phyloP scores from a whole-genome alignment of 768 basidiomycete genomes.

The Boletales sp. region DNA sequence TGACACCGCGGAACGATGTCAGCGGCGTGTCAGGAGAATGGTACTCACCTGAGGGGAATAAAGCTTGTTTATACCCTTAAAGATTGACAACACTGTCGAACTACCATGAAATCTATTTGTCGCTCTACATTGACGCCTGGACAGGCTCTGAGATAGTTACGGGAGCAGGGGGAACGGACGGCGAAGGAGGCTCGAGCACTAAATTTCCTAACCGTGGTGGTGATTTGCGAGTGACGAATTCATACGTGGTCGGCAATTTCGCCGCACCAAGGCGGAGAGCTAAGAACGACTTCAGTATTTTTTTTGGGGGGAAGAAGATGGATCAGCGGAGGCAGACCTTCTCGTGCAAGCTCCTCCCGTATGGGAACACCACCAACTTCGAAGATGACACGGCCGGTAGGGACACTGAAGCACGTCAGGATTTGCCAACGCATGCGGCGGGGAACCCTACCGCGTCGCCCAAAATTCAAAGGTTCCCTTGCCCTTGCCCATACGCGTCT shows the following conservation, averaged over 20 bases:
- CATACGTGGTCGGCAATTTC: constrained; percentile 84
- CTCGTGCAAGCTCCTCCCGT: constrained; percentile 88
- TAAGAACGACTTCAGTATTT: constrained; percentile 29
- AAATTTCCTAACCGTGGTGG: constrained; percentile 74
- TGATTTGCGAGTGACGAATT: constrained; percentile 70
- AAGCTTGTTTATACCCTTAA: background rate
- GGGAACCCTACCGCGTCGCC: constrained; percentile 73
- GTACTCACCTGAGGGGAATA: too few species aligned
- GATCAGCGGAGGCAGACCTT: constrained; percentile 50
- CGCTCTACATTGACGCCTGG: constrained; percentile 8
- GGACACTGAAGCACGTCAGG: constrained; percentile 52
- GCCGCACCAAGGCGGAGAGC: constrained; percentile 85
- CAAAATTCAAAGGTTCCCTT: constrained; percentile 98
- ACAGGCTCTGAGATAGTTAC: constrained; percentile 11
- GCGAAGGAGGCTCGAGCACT: constrained; percentile 41
- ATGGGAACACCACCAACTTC: constrained; percentile 90
- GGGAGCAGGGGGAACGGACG: constrained; percentile 7
- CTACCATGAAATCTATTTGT: constrained; percentile 3
- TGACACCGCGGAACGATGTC: too few species aligned
- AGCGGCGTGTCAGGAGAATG: too few species aligned
- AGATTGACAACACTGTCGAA: background rate
- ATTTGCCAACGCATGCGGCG: background rate
- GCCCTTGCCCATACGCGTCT: constrained; percentile 99
- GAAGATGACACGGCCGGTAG: constrained; percentile 86
- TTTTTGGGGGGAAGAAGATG: background rate